Base-by-base conservation (phyloP, 768 basidiomycete genomes). In the Xerocomellus intermedius region DNA sequence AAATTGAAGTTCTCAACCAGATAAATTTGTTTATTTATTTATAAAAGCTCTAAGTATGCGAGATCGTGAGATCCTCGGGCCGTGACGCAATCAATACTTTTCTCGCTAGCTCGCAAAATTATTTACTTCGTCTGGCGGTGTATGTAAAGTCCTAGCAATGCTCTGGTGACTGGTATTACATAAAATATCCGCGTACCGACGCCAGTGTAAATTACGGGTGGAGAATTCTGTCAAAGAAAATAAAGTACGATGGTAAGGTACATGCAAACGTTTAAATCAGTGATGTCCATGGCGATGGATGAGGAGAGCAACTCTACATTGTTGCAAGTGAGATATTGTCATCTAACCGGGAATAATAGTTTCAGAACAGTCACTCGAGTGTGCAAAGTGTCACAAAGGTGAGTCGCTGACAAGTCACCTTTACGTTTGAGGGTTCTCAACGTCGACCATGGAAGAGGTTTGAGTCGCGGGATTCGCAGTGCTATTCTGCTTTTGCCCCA, bases 401-500 rank as follows among this genome's bases (percentile, higher is more conserved):
- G 19, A 24, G 26, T 36, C 19, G 17, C 24, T 8, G 13, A 19
- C 44, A 24, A 32, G 19, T 32, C n/a, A 46, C 38, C 39, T 17
- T 50, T 38, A 50, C 35, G 42, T 42, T 41, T 5, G 42, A 42
- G 37, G 0, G 38, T 37, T 45, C 37, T 54, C 48, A 4, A 38
- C 22, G 14, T 50, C 52, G 33, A 32, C 8, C 21, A 49, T 30
- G 28, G 56, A 58, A 14, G 55, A 52, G 1, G 41, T 48, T 45
- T 56, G 54, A 12, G 49, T 54, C 4, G 33, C 30, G 8, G 52
- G 50, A 2, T 49, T 54, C 7, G 32, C 28, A 5, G 36, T 44
- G 19, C 14, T 48, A 16, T 12, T 21, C 30, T 52, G 52, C 39
- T 50, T 55, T 24, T 36, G 50, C n/a, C 57, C 52, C 28, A 17